A percentile compares a stretch with the other conserved stretches of the same genome.
These are phyloP conservation scores for Sphaerostilbella broomeana DNA, from an alignment of 2,329 filamentous ascomycete genomes.

Conservation along the genomic window DNA sequence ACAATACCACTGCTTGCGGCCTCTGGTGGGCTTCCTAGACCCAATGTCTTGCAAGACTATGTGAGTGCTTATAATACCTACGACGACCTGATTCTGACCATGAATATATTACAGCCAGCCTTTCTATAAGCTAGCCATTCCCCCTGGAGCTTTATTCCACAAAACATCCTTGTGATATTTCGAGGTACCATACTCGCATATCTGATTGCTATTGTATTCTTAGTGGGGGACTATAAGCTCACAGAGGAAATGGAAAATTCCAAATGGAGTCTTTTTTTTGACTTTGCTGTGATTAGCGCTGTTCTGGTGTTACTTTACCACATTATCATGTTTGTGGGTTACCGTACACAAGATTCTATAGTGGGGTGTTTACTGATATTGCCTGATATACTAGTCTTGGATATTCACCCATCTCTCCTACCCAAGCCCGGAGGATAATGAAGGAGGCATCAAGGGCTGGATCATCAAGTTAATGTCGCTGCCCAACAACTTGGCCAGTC, in stretches of 20 bases:
- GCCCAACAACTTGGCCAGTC: constrained; percentile 34
- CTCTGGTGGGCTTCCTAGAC: constrained; percentile 25
- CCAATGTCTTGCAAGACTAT: constrained; percentile 31
- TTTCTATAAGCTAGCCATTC: constrained; percentile 47
- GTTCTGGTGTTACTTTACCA: constrained; percentile 40
- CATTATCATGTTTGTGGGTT: constrained; percentile 40
- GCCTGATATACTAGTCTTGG: constrained; percentile 34
- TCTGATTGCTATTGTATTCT: constrained; percentile 33
- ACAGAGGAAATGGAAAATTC: constrained; percentile 33
- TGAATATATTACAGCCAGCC: constrained; percentile 44
- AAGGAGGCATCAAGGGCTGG: constrained; percentile 29
- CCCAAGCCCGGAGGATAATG: constrained; percentile 34
- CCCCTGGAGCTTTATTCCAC: constrained; percentile 41
- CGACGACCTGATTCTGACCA: too few relatives aligned
- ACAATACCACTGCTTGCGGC: constrained; percentile 29
- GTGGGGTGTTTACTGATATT: not conserved
- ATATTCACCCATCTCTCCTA: constrained; percentile 46
- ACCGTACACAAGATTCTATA: not conserved
- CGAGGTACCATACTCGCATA: constrained; percentile 38
- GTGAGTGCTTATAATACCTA: too few relatives aligned
- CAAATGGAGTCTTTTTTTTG: constrained; percentile 39
- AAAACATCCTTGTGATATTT: constrained; percentile 38
- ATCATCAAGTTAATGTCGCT: constrained; percentile 39
- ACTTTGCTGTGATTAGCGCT: constrained; percentile 43
- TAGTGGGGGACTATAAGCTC: constrained; percentile 41